phyloP scores from a whole-genome alignment of 139 green algal genomes.

The Chlorella sp. region DNA sequence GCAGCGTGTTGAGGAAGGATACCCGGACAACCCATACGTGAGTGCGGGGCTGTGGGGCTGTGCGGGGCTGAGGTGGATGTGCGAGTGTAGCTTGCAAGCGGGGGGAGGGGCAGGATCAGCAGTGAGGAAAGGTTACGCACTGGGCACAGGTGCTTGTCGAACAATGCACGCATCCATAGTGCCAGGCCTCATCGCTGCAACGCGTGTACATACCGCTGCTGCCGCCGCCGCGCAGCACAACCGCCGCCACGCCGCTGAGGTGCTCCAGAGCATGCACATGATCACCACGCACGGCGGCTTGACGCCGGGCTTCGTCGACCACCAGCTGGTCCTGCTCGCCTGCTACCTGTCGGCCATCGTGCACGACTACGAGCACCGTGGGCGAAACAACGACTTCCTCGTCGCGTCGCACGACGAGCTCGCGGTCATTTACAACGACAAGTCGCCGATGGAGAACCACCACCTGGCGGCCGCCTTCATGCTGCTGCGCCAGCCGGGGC shows the following conservation, averaged over 20 bases:
- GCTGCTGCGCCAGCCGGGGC: slow-evolving; percentile 18
- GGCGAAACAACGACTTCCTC: slow-evolving; percentile 21
- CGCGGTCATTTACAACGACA: slow-evolving; percentile 21
- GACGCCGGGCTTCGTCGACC: neutral
- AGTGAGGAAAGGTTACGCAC: no score
- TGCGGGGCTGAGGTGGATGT: no score
- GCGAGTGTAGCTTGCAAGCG: no score
- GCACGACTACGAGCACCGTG: slow-evolving; percentile 3
- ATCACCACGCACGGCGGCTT: slow-evolving; percentile 19
- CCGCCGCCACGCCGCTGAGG: slow-evolving; percentile 44
- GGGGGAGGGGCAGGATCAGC: no score
- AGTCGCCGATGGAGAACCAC: slow-evolving; percentile 14
- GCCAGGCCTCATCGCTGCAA: no score
- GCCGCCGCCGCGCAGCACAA: slow-evolving; percentile 33
- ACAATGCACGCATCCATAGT: no score
- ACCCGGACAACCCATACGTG: no score
- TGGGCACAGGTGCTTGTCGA: no score
- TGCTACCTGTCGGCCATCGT: slow-evolving; percentile 1
- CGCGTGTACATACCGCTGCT: no score
- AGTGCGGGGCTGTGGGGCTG: no score
- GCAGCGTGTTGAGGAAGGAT: no score
- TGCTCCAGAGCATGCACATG: slow-evolving; percentile 45
- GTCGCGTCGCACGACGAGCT: slow-evolving; percentile 9
- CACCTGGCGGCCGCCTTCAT: slow-evolving; percentile 5
- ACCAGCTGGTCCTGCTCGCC: neutral